A percentile compares a stretch with the other conserved stretches of the same genome.
Conservation (phyloP, 345 rosid species). For the Hypericum perforatum region DNA sequence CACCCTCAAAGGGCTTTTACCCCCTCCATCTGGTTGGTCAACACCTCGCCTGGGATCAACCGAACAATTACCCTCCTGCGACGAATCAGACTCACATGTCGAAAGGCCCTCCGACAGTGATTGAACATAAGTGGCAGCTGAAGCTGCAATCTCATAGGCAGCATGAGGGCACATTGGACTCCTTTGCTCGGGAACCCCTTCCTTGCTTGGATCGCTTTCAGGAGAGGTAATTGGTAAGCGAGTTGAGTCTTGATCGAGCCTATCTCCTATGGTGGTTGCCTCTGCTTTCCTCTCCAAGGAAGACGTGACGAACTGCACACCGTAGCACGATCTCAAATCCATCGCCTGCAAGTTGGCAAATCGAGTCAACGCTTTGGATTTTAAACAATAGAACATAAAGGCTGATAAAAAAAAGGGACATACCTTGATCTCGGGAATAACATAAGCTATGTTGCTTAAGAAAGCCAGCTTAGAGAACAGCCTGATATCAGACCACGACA, state of each 20-base stretch:
- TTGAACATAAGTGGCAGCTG: conserved; percentile 77
- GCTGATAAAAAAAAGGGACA: background rate
- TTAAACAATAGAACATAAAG: background rate
- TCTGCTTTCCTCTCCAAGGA: conserved; percentile 74
- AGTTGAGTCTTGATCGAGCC: conserved; percentile 44
- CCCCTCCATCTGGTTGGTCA: conserved; percentile 19
- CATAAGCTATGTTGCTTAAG: conserved; percentile 80
- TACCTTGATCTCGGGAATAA: conserved; percentile 59
- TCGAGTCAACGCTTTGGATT: background rate
- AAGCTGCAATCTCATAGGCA: conserved; percentile 84
- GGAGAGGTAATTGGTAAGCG: conserved; percentile 18
- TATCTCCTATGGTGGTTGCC: conserved; percentile 40
- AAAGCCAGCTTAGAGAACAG: conserved; percentile 70
- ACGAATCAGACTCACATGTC: conserved; percentile 21
- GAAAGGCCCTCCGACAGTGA: conserved; percentile 35
- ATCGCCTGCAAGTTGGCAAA: conserved; percentile 28
- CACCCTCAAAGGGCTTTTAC: conserved; percentile 18
- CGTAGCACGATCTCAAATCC: conserved; percentile 48
- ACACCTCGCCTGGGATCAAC: conserved; percentile 6
- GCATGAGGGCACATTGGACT: conserved; percentile 32
- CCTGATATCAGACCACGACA: conserved; percentile 58
- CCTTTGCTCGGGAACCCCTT: conserved; percentile 17
- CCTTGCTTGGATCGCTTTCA: conserved; percentile 6
- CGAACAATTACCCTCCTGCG: conserved; percentile 6
- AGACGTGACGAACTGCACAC: conserved; percentile 62